Evolutionary conservation across 129 eudicot genomes (phyloP).

Genomic region (Saussurea involucrata): DNA sequence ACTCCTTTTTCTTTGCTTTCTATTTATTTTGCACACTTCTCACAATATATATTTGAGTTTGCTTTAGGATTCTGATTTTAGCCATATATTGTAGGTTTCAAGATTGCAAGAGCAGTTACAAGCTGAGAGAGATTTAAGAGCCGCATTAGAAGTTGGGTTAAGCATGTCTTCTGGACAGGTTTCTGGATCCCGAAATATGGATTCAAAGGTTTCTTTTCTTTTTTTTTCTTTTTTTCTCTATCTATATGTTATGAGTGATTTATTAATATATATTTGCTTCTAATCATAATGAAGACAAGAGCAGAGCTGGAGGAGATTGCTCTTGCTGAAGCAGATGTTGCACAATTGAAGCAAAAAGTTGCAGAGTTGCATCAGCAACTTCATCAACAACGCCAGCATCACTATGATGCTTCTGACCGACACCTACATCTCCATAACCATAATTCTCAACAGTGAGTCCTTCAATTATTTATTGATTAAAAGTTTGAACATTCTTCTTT

Average conservation of each 20-base stretch:
- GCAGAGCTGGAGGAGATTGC: conserved; percentile 99
- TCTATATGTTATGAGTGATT: not conserved
- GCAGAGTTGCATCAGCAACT: conserved; percentile 95
- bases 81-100: conserved; percentile 45
- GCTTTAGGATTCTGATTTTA: conserved; percentile 5
- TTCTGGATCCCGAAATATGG: conserved; percentile 78
- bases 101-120: conserved; percentile 97
- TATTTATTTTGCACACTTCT: too few relatives aligned
- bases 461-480: not conserved
- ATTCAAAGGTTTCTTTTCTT: conserved; percentile 64
- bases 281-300: conserved; percentile 59
- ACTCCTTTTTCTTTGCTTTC: too few relatives aligned
- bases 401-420: conserved; percentile 68
- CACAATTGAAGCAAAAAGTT: conserved; percentile 88
- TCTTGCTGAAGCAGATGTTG: conserved; percentile 98
- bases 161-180: conserved; percentile 93
- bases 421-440: conserved; percentile 50
- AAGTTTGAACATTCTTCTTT: not conserved
- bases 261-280: not conserved
- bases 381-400: conserved; percentile 90
- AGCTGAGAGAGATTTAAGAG: conserved; percentile 94
- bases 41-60: not conserved
- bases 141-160: conserved; percentile 93
- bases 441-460: conserved; percentile 58
- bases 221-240: not conserved